These are phyloP conservation scores for Aspergillus nanangensis DNA, from an alignment of 495 filamentous ascomycete species.

Conservation along the genomic window DNA sequence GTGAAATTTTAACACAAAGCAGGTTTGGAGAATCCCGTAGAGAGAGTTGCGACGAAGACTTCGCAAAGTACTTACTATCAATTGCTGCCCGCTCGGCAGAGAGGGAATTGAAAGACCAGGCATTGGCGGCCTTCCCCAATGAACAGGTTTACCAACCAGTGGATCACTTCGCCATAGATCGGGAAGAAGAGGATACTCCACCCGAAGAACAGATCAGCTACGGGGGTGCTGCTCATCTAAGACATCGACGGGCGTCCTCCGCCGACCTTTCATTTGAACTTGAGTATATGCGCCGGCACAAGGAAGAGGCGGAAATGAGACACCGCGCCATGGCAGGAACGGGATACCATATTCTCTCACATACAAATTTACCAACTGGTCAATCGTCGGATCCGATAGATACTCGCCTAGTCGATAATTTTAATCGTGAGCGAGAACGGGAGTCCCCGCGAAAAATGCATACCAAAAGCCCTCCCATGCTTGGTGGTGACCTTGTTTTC, in stretches of 20 bases:
- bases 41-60: slow-evolving; percentile 65
- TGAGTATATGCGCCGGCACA: slow-evolving; percentile 46
- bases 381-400: not conserved
- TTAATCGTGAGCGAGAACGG: too few species aligned
- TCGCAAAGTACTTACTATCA: slow-evolving; percentile 69
- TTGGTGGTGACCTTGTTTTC: slow-evolving; percentile 71
- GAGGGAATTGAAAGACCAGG: slow-evolving; percentile 65
- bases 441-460: slow-evolving; percentile 46
- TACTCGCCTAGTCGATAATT: too few species aligned
- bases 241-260: slow-evolving; percentile 40
- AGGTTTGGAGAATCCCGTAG: slow-evolving; percentile 34
- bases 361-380: too few species aligned
- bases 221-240: slow-evolving; percentile 27
- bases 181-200: slow-evolving; percentile 39
- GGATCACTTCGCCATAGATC: slow-evolving; percentile 56
- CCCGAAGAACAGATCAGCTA: slow-evolving; percentile 36
- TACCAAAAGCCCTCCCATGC: slow-evolving; percentile 71
- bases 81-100: slow-evolving; percentile 73
- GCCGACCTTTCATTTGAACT: slow-evolving; percentile 48
- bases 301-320: slow-evolving; percentile 41
- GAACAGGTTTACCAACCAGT: slow-evolving; percentile 57
- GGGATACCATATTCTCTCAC: slow-evolving; percentile 14
- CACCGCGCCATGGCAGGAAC: slow-evolving; percentile 20
- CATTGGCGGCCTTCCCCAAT: slow-evolving; percentile 67
- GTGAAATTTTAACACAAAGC: slow-evolving; percentile 31